Evolutionary conservation across 108 stramenopile genomes (phyloP).

Genomic region (Epithemia pelagica): DNA sequence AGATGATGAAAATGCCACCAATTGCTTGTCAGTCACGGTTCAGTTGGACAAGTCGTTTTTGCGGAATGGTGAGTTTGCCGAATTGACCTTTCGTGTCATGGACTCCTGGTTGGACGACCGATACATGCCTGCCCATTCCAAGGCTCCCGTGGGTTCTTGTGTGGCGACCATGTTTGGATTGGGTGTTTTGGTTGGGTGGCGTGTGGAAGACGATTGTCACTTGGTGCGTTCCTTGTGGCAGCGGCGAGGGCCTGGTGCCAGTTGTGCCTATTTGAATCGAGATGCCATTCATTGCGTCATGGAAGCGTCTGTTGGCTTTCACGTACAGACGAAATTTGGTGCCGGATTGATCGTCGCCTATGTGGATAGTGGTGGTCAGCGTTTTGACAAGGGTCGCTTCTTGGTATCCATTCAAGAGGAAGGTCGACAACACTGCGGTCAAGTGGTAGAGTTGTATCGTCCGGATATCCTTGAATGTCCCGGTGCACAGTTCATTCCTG

Average conservation of each 20-base stretch:
- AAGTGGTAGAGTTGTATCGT: conserved; percentile 44
- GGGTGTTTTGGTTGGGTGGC: conserved; percentile 83
- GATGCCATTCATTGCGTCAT: conserved; percentile 55
- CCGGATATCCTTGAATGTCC: conserved; percentile 56
- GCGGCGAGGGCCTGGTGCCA: conserved; percentile 55
- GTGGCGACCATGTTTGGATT: conserved; percentile 81
- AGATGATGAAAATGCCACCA: conserved; percentile 31
- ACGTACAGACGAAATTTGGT: conserved; percentile 61
- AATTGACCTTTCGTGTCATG: conserved; percentile 67
- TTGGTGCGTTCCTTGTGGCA: conserved; percentile 79
- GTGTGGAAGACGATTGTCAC: conserved; percentile 83
- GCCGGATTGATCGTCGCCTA: conserved; percentile 53
- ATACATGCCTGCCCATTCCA: conserved; percentile 74
- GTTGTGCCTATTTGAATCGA: conserved; percentile 60
- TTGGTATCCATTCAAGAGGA: conserved; percentile 39
- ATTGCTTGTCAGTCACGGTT: conserved; percentile 64
- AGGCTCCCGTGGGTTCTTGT: conserved; percentile 76
- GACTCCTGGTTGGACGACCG: conserved; percentile 51
- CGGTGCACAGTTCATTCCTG: conserved; percentile 70
- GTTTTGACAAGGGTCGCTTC: conserved; percentile 50
- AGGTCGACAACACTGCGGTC: conserved; percentile 29
- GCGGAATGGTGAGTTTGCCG: conserved; percentile 64
- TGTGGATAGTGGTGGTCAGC: conserved; percentile 38
- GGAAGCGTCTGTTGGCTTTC: conserved; percentile 75
- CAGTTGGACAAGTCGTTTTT: conserved; percentile 73